Evolutionary conservation across 2,329 filamentous ascomycete genomes (phyloP), one percentile per base, ranked within the genome.

Genomic region (Exophiala xenobiotica): DNA sequence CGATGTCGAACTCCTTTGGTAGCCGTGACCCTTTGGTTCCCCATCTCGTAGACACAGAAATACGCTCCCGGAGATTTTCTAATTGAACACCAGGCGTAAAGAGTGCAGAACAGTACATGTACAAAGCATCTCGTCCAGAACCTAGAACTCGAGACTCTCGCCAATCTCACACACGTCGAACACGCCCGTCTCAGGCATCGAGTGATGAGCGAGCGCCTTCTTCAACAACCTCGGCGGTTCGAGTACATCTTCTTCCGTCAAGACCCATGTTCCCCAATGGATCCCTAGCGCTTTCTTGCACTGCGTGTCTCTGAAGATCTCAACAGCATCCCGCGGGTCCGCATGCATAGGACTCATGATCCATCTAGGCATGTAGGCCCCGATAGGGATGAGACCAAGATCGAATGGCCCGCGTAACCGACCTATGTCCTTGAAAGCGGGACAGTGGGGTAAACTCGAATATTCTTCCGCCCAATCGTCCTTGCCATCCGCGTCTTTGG

Each of bases 361-460:
- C 62, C 69, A 78, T 35, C 71, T 66, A 39, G 71, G 71, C 53
- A 81, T 76, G 69, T 96, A 96, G 1, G 91, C 92, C 46, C 92
- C 92, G 61, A 97, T 96, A 31, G 92, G 92, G 58, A 97, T 93
- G 49, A 96, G 73, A 0, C 92, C 92, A 5, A 97, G 79, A 67
- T 96, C 90, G 63, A 96, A 96, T 0, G 90, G 89, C 0, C 92
- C 91, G 26, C 89, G 79, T 46, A 86, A 78, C 12, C 82, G 72
- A 55, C 92, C 92, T 56, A 96, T 90, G 68, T 95, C 79, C 56
- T 81, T 80, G 73, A 96, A 96, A 43, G 90, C 89, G 6, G 91
- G 91, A 65, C 88, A 95, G 18, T 76, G 73, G 3, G 91, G 90
- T 2, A 65, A 51, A 45, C 85, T 74, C 12, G 83, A 74, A 62